Evolutionary conservation across 805 yeast species (phyloP), one percentile per base, ranked within the genome.

Genomic region (Candida pseudoglaebosa): DNA sequence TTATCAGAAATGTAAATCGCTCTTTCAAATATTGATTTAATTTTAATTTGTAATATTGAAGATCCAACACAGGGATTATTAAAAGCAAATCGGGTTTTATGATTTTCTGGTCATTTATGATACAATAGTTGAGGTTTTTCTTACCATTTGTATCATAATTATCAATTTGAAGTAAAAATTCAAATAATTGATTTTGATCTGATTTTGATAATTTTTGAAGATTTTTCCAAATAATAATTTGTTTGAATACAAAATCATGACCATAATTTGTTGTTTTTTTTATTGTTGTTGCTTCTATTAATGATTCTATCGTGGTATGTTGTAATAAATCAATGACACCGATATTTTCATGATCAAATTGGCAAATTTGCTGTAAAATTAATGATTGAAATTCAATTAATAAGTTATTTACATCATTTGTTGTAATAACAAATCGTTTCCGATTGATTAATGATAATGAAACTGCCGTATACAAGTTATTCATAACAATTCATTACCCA

Each of bases 1-100:
- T 46, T 21, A 48, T 54, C 12, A 56, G 50, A 34, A 59, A 54
- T 58, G 61, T 54, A 34, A 59, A 57, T 39, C 48, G 46, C 34
- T 49, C 57, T 37, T 52, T 57, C 7, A 59, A 42, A 29, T 41
- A 48, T 35, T 51, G 53, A 31, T 52, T 41, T 8, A 53, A 28
- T 21, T 39, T 45, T 6, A 34, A 33, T 2, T 32, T 30, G 7
- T 32, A 37, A 4, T 31, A 24, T 4, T 43, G 36, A 5, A 38
- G 32, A 16, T 48, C 44, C 1, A 51, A 16, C n/a, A 56, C 32
- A 15, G 47, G 45, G 4, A 54, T 42, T 13, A 56, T 43, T 4
- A 46, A 32, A 28, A 48, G 47, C 14, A 48, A 24, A 3, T 44
- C 41, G n/a, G 56, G 53, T 34, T 45, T 48, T 3, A 26, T 28